A percentile compares a stretch with the other conserved stretches of the same genome.
Evolutionary conservation across 345 rosid species (phyloP).

Genomic region (Lumnitzera littorea): DNA sequence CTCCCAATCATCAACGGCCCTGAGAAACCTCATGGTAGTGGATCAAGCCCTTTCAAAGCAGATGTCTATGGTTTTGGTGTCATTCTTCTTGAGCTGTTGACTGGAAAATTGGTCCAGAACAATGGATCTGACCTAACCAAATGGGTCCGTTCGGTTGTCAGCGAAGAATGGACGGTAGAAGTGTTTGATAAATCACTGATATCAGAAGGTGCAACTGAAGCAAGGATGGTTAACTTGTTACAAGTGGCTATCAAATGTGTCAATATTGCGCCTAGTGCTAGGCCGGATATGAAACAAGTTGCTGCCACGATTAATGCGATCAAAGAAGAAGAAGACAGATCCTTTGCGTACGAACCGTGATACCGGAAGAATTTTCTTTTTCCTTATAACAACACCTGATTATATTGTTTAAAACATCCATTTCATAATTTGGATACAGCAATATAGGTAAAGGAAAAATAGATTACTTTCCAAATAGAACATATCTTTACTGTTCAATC

Average conservation of each 20-base stretch:
- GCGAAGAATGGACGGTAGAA: conserved; percentile 60
- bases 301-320: conserved; percentile 34
- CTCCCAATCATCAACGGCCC: background rate
- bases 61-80: conserved; percentile 44
- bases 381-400: background rate
- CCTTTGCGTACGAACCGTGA: conserved; percentile 22
- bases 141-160: conserved; percentile 50
- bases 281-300: conserved; percentile 41
- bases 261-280: conserved; percentile 18
- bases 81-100: conserved; percentile 51
- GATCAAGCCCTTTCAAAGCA: conserved; percentile 15
- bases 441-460: too few relatives aligned
- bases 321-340: conserved; percentile 52
- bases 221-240: conserved; percentile 49
- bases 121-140: conserved; percentile 39
- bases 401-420: too few relatives aligned
- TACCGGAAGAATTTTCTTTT: background rate
- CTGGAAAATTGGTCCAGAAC: conserved; percentile 34
- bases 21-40: background rate
- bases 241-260: conserved; percentile 54
- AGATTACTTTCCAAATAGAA: too few relatives aligned
- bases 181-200: conserved; percentile 48
- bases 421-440: too few relatives aligned
- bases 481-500: too few relatives aligned
- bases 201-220: conserved; percentile 44